These are phyloP conservation scores for Anthracocystis walkeri DNA, from an alignment of 1,284 basidiomycete genomes.

Conservation along the genomic window DNA sequence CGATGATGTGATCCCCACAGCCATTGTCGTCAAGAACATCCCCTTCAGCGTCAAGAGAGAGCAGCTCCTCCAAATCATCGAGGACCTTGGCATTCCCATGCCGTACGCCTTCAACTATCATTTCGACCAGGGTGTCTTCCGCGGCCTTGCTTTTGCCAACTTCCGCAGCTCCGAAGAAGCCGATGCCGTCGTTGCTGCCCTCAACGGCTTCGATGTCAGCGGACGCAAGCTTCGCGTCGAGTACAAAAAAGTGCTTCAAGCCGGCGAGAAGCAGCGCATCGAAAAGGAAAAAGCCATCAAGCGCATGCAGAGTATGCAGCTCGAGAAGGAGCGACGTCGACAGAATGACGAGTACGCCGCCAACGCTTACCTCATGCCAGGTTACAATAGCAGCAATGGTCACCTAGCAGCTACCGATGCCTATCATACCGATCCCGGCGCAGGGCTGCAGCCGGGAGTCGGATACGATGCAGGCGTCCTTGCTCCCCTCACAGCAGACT, in stretches of 20 bases:
- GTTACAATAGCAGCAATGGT: conserved; percentile 19
- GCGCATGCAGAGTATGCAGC: conserved; percentile 79
- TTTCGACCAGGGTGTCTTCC: conserved; percentile 79
- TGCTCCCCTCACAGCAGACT: conserved; percentile 54
- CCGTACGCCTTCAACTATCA: conserved; percentile 95
- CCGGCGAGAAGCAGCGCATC: conserved; percentile 98
- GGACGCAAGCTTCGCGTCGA: conserved; percentile 98
- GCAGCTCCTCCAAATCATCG: conserved; percentile 93
- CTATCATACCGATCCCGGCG: conserved; percentile 15
- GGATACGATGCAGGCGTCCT: conserved; percentile 14
- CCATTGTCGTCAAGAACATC: conserved; percentile 99
- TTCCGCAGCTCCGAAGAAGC: conserved; percentile 92
- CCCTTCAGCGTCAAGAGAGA: conserved; percentile 97
- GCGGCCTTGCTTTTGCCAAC: conserved; percentile 97
- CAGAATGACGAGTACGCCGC: conserved; percentile 54
- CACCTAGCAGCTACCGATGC: conserved; percentile 21
- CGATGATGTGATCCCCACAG: conserved; percentile 97
- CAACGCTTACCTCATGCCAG: conserved; percentile 51
- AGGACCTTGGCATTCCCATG: conserved; percentile 90
- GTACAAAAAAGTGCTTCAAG: conserved; percentile 99
- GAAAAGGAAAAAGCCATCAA: conserved; percentile 98
- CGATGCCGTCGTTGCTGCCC: conserved; percentile 91
- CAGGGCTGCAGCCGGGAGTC: conserved; percentile 13
- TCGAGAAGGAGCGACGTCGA: conserved; percentile 61
- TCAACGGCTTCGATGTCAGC: conserved; percentile 90